phyloP scores from a whole-genome alignment of 805 yeast genomes.

The Candida nemodendra region DNA sequence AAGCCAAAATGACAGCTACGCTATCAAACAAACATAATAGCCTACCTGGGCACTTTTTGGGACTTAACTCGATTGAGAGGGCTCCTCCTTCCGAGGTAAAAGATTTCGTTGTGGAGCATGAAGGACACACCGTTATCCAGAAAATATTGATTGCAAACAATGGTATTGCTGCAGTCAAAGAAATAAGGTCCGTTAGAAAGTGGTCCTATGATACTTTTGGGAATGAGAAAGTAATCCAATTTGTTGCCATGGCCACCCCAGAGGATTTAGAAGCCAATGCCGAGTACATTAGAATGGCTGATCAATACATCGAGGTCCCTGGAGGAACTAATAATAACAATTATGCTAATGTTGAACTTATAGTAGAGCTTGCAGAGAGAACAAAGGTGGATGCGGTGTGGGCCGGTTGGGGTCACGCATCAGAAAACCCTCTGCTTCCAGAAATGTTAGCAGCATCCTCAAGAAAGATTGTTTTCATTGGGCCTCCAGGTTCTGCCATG shows the following conservation, averaged over 20 bases:
- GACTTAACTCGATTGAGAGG: slow-evolving; percentile 70
- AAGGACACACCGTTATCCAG: slow-evolving; percentile 93
- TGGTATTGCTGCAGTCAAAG: slow-evolving; percentile 99
- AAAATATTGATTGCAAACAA: slow-evolving; percentile 92
- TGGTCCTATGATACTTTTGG: slow-evolving; percentile 99
- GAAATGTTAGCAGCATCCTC: slow-evolving; percentile 93
- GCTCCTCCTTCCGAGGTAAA: slow-evolving; percentile 80
- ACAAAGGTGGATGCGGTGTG: slow-evolving; percentile 97
- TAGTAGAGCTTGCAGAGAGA: slow-evolving; percentile 96
- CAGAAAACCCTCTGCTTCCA: slow-evolving; percentile 96
- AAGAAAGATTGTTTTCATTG: slow-evolving; percentile 87
- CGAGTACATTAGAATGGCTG: slow-evolving; percentile 98
- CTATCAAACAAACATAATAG: slow-evolving; percentile 26
- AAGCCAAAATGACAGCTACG: slow-evolving; percentile 18
- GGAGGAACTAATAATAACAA: slow-evolving; percentile 99
- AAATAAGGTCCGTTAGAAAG: slow-evolving; percentile 93
- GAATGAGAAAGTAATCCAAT: slow-evolving; percentile 87
- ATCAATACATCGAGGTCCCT: slow-evolving; percentile 96
- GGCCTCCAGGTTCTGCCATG: slow-evolving; percentile 99
- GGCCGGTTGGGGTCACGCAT: slow-evolving; percentile 99
- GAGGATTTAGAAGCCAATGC: slow-evolving; percentile 97
- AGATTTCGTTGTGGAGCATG: slow-evolving; percentile 79
- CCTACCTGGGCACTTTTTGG: slow-evolving; percentile 75
- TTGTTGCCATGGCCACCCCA: slow-evolving; percentile 99
- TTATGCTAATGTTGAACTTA: slow-evolving; percentile 95